Evolutionary conservation across 768 basidiomycete genomes (phyloP), one percentile per base, ranked within the genome.

Genomic region (Pulveroboletus sp.): DNA sequence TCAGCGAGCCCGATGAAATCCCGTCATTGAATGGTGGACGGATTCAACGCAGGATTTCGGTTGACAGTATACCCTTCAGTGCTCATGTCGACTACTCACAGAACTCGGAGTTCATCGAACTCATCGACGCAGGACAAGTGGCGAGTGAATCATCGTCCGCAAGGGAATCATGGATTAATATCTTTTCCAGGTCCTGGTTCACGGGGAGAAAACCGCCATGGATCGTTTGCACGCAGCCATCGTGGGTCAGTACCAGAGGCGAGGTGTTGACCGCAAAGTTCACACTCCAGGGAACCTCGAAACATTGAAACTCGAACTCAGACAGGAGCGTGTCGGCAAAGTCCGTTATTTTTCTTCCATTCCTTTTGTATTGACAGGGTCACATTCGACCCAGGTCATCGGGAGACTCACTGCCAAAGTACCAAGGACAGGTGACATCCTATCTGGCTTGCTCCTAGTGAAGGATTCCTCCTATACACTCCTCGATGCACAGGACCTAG

Each of bases 61-160:
- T 98, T 61, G 89, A 95, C 57, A 85, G 90, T 55, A 87, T 99
- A 54, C 95, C 95, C 3, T 97, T 98, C 69, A 89, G 89, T 47
- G 94, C 95, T 0, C 94, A 98, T 63, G 95, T 97, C 56, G 94
- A 98, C 64, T 95, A 89, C 59, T 79, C 89, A 14, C 95, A 98
- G 60, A 99, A 99, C 66, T 85, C 89, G 3, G 90, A 92, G 61
- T 99, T 95, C 68, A 97, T 99, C 56, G 92, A 96, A 61, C 75
- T 81, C 37, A 84, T 97, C 56, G 88, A 86, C 55, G 86, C 93
- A 8, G 88, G 91, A 57, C 91, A 93, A 70, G 85, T 93, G 49
- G 93, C 89, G 67, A 65, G 83, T 75, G 11, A 55, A 26, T 0
- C 32, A 49, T 27, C 31, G 10, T 49, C 33, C 27, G 11, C 18